Conservation (phyloP, 2,329 filamentous ascomycete genomes). For the Talaromyces pinophilus region DNA sequence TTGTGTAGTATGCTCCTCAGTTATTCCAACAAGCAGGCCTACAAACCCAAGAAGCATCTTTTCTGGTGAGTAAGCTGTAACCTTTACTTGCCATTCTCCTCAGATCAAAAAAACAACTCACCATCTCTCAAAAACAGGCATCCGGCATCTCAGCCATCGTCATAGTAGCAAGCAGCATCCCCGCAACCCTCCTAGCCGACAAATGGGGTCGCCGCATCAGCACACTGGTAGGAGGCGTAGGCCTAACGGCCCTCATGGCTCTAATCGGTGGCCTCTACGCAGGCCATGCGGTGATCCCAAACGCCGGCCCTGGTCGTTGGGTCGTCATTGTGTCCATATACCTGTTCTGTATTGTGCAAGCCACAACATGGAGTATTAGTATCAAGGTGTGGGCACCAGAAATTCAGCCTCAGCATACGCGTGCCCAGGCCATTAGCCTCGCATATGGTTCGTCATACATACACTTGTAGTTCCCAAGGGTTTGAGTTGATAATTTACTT, state of each 20-base stretch:
- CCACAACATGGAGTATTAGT: conserved; percentile 55
- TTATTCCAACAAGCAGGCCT: conserved; percentile 63
- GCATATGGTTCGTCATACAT: conserved; percentile 53
- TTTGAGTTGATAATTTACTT: too few species aligned
- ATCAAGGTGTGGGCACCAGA: conserved; percentile 60
- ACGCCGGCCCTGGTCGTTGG: conserved; percentile 33
- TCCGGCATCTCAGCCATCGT: conserved; percentile 62
- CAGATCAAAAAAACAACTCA: background rate
- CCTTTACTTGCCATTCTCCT: background rate
- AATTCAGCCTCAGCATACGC: conserved; percentile 58
- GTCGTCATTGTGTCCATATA: conserved; percentile 34
- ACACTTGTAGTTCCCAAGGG: too few species aligned
- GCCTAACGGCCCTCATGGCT: conserved; percentile 45
- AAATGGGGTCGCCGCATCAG: conserved; percentile 59
- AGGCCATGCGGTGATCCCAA: conserved; percentile 31
- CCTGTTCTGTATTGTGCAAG: conserved; percentile 24
- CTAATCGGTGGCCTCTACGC: conserved; percentile 39
- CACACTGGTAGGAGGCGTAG: conserved; percentile 56
- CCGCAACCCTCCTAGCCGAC: conserved; percentile 58
- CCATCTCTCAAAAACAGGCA: conserved; percentile 37
- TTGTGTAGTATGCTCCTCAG: conserved; percentile 58
- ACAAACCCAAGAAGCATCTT: conserved; percentile 54
- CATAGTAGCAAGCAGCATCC: conserved; percentile 59
- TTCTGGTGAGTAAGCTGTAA: conserved; percentile 41
- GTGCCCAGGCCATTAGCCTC: conserved; percentile 56